Percentiles rank a stretch among this genome's conserved stretches.
Evolutionary conservation across 306 rosid species (phyloP).

Genomic region (Benincasa hispida): DNA sequence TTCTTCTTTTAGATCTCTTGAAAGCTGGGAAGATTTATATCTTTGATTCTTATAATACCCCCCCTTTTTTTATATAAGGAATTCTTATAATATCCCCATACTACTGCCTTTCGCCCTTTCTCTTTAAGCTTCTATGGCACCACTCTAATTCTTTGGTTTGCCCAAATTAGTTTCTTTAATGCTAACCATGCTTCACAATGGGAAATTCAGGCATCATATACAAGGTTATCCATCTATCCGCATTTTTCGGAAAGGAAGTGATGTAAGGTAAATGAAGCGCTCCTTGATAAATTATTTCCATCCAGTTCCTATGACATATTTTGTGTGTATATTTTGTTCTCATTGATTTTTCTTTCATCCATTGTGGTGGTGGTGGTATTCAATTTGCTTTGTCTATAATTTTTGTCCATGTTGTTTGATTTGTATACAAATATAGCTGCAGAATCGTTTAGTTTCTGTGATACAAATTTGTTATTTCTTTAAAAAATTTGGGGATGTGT

Average conservation of each 20-base stretch:
- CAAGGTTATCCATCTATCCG: constrained; percentile 99
- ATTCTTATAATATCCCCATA: neutral
- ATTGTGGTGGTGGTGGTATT: neutral
- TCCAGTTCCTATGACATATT: neutral
- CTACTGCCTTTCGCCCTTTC: neutral
- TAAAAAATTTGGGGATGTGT: neutral
- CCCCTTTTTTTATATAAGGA: too few species aligned
- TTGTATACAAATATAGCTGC: neutral
- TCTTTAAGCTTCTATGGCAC: neutral
- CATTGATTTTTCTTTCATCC: neutral
- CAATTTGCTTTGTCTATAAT: neutral
- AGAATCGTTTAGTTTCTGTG: neutral
- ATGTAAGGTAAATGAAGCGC: constrained; percentile 47
- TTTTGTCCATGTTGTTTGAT: neutral
- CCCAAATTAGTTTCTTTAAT: neutral
- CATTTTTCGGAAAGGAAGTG: constrained; percentile 90
- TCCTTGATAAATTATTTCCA: neutral
- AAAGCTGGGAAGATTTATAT: neutral
- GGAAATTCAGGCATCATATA: constrained; percentile 71
- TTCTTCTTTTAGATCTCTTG: neutral
- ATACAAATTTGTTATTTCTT: neutral
- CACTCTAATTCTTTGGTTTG: neutral
- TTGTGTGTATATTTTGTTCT: neutral
- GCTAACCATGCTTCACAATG: constrained; percentile 13
- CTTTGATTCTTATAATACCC: neutral